Conservation (phyloP, 345 rosid species). For the Cardamine occulta region DNA sequence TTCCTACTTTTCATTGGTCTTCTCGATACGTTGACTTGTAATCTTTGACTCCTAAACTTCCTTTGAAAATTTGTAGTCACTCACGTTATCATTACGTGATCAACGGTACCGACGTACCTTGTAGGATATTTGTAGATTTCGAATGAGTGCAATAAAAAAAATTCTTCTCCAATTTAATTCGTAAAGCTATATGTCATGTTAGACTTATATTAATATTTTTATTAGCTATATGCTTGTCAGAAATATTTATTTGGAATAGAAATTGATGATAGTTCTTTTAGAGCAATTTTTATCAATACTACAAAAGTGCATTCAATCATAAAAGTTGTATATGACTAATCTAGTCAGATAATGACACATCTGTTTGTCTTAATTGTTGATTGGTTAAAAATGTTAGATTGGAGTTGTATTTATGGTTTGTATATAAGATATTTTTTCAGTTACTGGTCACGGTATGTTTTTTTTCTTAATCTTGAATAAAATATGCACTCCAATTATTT, state of each 20-base stretch:
- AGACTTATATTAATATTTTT: neutral
- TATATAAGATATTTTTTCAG: neutral
- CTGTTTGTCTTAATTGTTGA: neutral
- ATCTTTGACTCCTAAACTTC: constrained; percentile 1
- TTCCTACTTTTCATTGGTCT: constrained; percentile 21
- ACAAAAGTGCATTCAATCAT: neutral
- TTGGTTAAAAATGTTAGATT: neutral
- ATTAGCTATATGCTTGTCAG: neutral
- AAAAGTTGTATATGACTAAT: neutral
- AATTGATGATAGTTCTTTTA: neutral
- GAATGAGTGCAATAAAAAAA: neutral
- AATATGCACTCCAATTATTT: neutral
- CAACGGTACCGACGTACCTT: constrained; percentile 8
- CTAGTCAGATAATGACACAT: neutral
- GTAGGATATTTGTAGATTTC: neutral
- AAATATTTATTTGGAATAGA: neutral
- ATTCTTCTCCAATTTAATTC: neutral
- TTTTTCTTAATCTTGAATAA: neutral
- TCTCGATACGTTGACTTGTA: constrained; percentile 39
- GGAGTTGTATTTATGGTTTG: neutral
- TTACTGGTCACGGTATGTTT: neutral
- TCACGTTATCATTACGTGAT: constrained; percentile 30
- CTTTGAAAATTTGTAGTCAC: constrained; percentile 18
- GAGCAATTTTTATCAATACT: neutral
- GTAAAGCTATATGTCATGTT: neutral